phyloP scores from a whole-genome alignment of 2,329 filamentous ascomycete species.

The Trichoderma lentiforme region DNA sequence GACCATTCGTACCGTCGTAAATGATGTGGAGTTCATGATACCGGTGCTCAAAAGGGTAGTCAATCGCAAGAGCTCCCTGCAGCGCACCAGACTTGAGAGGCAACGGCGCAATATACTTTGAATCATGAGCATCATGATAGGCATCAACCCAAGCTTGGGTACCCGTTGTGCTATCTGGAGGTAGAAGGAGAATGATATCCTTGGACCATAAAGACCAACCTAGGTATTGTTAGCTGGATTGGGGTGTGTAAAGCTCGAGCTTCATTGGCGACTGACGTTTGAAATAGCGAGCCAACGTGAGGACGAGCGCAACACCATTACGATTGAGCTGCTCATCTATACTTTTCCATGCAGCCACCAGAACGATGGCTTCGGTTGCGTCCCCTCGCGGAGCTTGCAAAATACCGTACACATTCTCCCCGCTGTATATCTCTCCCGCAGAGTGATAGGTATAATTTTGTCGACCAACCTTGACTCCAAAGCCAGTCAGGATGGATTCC shows the following conservation, averaged over 20 bases:
- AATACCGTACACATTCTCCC: constrained; percentile 91
- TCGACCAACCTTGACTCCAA: constrained; percentile 81
- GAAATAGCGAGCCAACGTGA: constrained; percentile 91
- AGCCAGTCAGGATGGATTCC: constrained; percentile 69
- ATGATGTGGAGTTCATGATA: constrained; percentile 88
- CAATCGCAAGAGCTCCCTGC: constrained; percentile 88
- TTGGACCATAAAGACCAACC: constrained; percentile 98
- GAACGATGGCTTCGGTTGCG: constrained; percentile 92
- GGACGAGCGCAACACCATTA: constrained; percentile 79
- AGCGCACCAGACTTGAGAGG: constrained; percentile 89
- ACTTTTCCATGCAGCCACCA: constrained; percentile 86
- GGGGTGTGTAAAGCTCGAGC: background rate
- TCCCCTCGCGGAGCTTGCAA: constrained; percentile 91
- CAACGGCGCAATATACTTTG: constrained; percentile 66
- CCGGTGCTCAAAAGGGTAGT: constrained; percentile 79
- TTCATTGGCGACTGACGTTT: constrained; percentile 55
- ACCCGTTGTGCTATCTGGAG: constrained; percentile 83
- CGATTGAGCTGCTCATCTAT: constrained; percentile 74
- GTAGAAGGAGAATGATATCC: constrained; percentile 89
- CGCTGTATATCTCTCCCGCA: constrained; percentile 68
- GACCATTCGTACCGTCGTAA: constrained; percentile 94
- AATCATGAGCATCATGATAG: constrained; percentile 85
- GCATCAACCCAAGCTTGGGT: constrained; percentile 97
- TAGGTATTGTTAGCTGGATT: constrained; percentile 31
- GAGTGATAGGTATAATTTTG: constrained; percentile 86